These are phyloP conservation scores for Triglochin maritima DNA, from an alignment of 106 monocot species.

Conservation along the genomic window DNA sequence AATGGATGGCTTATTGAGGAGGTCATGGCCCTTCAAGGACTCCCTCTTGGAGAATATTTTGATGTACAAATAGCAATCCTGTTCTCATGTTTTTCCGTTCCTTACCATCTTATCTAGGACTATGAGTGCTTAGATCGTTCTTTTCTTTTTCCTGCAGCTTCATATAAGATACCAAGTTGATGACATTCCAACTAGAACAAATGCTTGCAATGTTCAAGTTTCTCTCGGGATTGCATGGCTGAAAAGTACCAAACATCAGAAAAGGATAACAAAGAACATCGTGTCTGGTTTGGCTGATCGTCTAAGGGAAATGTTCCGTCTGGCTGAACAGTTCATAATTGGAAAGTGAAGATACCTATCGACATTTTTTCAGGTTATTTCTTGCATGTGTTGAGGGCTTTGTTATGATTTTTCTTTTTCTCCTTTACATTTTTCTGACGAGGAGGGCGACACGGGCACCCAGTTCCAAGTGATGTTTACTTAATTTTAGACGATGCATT, in stretches of 20 bases:
- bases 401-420: not conserved
- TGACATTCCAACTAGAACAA: slow-evolving; percentile 32
- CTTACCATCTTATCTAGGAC: not conserved
- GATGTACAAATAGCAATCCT: slow-evolving; percentile 20
- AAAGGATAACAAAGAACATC: slow-evolving; percentile 54
- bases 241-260: slow-evolving; percentile 78
- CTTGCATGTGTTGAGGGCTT: not conserved
- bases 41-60: slow-evolving; percentile 53
- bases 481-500: too few species aligned
- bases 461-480: too few species aligned
- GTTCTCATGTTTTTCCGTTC: not conserved
- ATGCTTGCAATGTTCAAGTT: slow-evolving; percentile 57
- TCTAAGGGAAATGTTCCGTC: slow-evolving; percentile 50
- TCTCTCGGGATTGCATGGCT: slow-evolving; percentile 65
- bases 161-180: slow-evolving; percentile 67
- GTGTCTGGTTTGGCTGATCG: slow-evolving; percentile 37
- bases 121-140: not conserved
- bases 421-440: too few species aligned
- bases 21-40: slow-evolving; percentile 43
- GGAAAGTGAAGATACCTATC: slow-evolving; percentile 14
- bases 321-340: slow-evolving; percentile 31
- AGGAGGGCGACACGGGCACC: too few species aligned
- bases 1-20: slow-evolving; percentile 69
- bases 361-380: too few species aligned
- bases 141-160: slow-evolving; percentile 36